A percentile compares a stretch with the other conserved stretches of the same genome.
Conservation (phyloP, 2,329 filamentous ascomycete species). For the Didymosphaeria variabile region DNA sequence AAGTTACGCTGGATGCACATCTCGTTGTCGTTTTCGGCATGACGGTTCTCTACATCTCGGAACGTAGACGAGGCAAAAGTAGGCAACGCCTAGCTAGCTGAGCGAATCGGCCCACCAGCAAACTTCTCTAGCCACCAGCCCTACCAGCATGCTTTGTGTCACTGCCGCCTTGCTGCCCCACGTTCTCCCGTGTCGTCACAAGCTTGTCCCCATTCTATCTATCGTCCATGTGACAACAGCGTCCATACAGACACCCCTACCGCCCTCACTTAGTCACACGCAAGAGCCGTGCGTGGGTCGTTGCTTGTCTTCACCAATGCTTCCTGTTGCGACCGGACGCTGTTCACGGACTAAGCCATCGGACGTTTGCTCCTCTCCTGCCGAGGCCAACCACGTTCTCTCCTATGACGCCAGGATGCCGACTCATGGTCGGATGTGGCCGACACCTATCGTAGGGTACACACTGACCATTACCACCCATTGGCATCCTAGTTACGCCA, state of each 20-base stretch:
- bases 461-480: constrained; percentile 12
- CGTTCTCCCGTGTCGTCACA: constrained; percentile 14
- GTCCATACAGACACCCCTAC: constrained; percentile 11
- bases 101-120: constrained; percentile 10
- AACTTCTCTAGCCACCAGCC: constrained; percentile 10
- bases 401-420: not conserved
- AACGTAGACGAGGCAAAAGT: constrained; percentile 13
- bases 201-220: constrained; percentile 9
- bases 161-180: constrained; percentile 13
- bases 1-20: not conserved
- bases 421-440: constrained; percentile 14
- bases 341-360: constrained; percentile 9
- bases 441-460: constrained; percentile 4
- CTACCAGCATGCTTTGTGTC: constrained; percentile 2
- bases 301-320: constrained; percentile 10
- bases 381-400: constrained; percentile 1
- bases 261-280: constrained; percentile 17
- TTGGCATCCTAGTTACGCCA: constrained; percentile 14
- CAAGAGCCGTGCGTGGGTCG: constrained; percentile 15
- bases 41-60: not conserved
- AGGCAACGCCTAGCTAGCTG: constrained; percentile 18
- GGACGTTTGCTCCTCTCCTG: constrained; percentile 11
- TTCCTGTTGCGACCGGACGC: constrained; percentile 9
- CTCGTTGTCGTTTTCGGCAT: constrained; percentile 1
- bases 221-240: not conserved